These are phyloP conservation scores for Exutisphaerella laricina DNA, from an alignment of 2,329 filamentous ascomycete genomes.

Conservation along the genomic window DNA sequence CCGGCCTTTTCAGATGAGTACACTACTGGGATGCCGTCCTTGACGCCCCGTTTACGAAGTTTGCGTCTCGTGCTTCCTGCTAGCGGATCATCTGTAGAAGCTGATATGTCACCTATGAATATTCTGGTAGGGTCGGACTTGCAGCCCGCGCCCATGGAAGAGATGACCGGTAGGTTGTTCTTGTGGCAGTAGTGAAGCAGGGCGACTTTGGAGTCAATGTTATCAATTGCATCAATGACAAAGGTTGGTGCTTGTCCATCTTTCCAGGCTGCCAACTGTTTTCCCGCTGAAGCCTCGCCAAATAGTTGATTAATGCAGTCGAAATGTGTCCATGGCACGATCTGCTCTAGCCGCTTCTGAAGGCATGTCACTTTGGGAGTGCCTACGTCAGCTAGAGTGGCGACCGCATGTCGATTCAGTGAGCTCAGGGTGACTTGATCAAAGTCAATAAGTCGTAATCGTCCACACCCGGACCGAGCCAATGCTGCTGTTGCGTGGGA, in stretches of 20 bases:
- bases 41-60: slow-evolving; percentile 70
- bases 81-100: slow-evolving; percentile 80
- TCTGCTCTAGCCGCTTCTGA: slow-evolving; percentile 70
- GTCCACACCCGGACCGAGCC: slow-evolving; percentile 81
- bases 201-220: slow-evolving; percentile 93
- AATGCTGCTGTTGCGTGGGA: slow-evolving; percentile 85
- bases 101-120: slow-evolving; percentile 84
- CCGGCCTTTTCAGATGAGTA: slow-evolving; percentile 88
- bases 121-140: slow-evolving; percentile 83
- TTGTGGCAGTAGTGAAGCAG: slow-evolving; percentile 82
- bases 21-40: slow-evolving; percentile 80
- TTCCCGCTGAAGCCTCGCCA: slow-evolving; percentile 58
- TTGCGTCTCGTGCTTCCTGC: slow-evolving; percentile 77
- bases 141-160: slow-evolving; percentile 92
- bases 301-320: slow-evolving; percentile 84
- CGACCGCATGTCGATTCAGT: slow-evolving; percentile 91
- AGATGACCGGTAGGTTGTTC: slow-evolving; percentile 74
- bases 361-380: slow-evolving; percentile 87
- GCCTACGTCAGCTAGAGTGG: slow-evolving; percentile 88
- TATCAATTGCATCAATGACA: slow-evolving; percentile 96
- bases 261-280: slow-evolving; percentile 63
- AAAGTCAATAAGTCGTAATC: slow-evolving; percentile 86
- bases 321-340: slow-evolving; percentile 87
- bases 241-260: slow-evolving; percentile 65
- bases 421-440: slow-evolving; percentile 95